A percentile compares a stretch with the other conserved stretches of the same genome.
These are phyloP conservation scores for Botrytis deweyae DNA, from an alignment of 2,329 filamentous ascomycete species.

Conservation along the genomic window DNA sequence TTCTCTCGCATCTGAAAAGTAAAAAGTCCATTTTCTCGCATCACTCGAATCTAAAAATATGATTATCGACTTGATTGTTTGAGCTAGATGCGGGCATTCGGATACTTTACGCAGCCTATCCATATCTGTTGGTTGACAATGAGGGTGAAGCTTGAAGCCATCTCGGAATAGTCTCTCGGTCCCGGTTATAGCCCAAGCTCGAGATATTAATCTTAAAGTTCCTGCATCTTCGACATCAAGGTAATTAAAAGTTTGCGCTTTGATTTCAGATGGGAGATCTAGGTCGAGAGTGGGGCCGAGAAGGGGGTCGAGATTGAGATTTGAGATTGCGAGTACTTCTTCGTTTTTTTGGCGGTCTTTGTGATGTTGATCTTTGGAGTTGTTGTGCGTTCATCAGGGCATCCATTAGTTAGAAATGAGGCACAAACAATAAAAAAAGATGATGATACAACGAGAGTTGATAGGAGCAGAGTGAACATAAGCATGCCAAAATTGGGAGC, in stretches of 20 bases:
- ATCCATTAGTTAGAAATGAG: slow-evolving; percentile 8
- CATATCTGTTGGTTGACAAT: slow-evolving; percentile 18
- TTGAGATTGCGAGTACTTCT: background rate
- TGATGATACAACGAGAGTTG: background rate
- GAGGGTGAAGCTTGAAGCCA: slow-evolving; percentile 21
- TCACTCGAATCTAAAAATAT: slow-evolving; percentile 21
- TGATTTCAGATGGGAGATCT: slow-evolving; percentile 11
- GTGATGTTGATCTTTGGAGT: background rate
- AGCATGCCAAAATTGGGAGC: background rate
- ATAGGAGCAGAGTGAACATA: slow-evolving; percentile 1
- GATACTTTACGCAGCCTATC: slow-evolving; percentile 5
- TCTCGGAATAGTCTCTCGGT: slow-evolving; percentile 15
- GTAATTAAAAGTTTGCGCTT: slow-evolving; percentile 7
- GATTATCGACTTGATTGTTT: slow-evolving; percentile 14
- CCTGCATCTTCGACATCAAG: slow-evolving; percentile 8
- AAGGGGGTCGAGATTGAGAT: background rate
- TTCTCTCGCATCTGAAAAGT: slow-evolving; percentile 20
- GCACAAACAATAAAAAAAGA: slow-evolving; percentile 8
- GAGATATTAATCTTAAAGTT: slow-evolving; percentile 11
- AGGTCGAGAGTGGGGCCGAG: no score
- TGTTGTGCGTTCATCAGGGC: background rate
- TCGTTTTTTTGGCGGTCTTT: background rate
- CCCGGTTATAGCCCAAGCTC: slow-evolving; percentile 15
- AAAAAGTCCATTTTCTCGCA: slow-evolving; percentile 19
- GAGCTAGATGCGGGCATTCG: slow-evolving; percentile 9